These are phyloP conservation scores for Aspergillus ochraceus DNA, from an alignment of 2,329 filamentous ascomycete species.

Conservation along the genomic window DNA sequence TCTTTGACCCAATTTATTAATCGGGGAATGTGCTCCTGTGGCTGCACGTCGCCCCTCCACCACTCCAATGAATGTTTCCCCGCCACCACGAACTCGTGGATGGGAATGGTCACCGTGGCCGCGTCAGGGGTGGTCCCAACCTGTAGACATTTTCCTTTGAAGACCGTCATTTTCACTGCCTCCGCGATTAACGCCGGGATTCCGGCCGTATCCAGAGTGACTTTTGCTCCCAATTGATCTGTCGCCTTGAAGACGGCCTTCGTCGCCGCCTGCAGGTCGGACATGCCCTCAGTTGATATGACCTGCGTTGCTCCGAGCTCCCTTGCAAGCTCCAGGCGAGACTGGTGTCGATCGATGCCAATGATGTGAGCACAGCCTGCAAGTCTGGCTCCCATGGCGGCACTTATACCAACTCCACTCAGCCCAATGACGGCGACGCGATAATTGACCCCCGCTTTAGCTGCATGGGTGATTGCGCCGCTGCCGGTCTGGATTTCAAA, in stretches of 20 bases:
- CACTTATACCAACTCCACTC: constrained; percentile 49
- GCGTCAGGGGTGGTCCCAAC: constrained; percentile 51
- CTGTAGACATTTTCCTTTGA: constrained; percentile 48
- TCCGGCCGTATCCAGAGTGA: constrained; percentile 54
- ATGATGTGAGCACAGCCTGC: constrained; percentile 40
- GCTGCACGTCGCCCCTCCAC: constrained; percentile 49
- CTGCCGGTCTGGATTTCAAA: constrained; percentile 50
- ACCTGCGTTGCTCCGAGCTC: constrained; percentile 44
- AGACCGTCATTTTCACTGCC: constrained; percentile 44
- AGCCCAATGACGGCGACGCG: constrained; percentile 46
- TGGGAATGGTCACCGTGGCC: constrained; percentile 43
- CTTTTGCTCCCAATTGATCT: constrained; percentile 42
- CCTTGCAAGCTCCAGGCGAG: constrained; percentile 39
- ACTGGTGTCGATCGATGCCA: constrained; percentile 41
- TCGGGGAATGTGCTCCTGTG: constrained; percentile 43
- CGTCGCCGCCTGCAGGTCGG: constrained; percentile 25
- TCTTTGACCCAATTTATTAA: constrained; percentile 52
- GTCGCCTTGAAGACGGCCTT: constrained; percentile 38
- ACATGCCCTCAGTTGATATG: constrained; percentile 30
- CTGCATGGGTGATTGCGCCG: constrained; percentile 43
- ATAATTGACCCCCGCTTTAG: constrained; percentile 36
- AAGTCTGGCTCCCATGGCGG: constrained; percentile 52
- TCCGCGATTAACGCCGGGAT: constrained; percentile 45
- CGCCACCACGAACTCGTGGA: constrained; percentile 48
- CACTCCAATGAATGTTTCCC: constrained; percentile 52